phyloP scores from a whole-genome alignment of 2,329 filamentous ascomycete genomes.

The Sclerotinia minor region DNA sequence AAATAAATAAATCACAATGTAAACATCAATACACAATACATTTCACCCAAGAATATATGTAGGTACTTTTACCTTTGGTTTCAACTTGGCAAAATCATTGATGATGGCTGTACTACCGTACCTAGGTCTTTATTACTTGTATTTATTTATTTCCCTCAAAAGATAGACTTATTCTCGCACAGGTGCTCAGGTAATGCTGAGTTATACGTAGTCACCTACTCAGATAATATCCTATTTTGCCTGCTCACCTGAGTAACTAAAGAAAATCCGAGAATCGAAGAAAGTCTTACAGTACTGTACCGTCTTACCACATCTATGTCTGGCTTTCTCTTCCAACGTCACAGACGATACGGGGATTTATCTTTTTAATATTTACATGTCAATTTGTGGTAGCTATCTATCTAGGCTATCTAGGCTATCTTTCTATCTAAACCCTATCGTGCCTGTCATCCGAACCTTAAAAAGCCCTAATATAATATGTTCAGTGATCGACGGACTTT shows the following conservation, averaged over 20 bases:
- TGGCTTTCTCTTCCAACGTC: not conserved
- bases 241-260: conserved; percentile 5
- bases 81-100: too few species aligned
- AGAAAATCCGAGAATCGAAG: not conserved
- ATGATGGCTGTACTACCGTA: too few species aligned
- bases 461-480: not conserved
- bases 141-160: not conserved
- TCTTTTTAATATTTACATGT: not conserved
- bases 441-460: not conserved
- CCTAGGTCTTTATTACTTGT: too few species aligned
- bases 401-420: not conserved
- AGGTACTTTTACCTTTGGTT: too few species aligned
- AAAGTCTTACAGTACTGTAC: too few species aligned
- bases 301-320: not conserved
- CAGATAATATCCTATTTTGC: not conserved
- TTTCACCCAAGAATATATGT: too few species aligned
- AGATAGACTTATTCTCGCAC: not conserved
- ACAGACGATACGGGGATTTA: not conserved
- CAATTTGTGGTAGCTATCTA: not conserved
- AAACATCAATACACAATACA: not conserved
- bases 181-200: not conserved
- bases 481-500: conserved; percentile 14
- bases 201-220: too few species aligned
- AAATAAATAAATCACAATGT: too few species aligned
- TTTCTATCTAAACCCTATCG: not conserved